Evolutionary conservation across 306 rosid genomes (phyloP).

Genomic region (Potentilla sterilis): DNA sequence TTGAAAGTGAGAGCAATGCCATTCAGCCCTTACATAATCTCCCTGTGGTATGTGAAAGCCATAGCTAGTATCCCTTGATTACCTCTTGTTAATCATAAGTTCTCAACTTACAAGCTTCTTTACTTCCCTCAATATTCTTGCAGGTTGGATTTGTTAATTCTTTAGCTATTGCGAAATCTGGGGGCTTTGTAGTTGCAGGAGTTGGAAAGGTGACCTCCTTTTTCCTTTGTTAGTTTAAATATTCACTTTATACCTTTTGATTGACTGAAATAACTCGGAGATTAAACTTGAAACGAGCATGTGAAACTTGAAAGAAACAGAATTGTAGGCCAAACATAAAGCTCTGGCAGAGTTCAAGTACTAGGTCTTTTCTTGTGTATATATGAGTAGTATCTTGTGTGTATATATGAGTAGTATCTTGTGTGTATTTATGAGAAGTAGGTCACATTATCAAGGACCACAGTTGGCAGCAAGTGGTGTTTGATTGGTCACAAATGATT

Average conservation of each 20-base stretch:
- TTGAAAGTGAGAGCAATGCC: constrained; percentile 61
- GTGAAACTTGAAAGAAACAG: not conserved
- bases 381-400: not conserved
- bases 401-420: not conserved
- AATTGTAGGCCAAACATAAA: not conserved
- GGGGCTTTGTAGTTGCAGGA: constrained; percentile 75
- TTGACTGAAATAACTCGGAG: not conserved
- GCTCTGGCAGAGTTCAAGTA: not conserved
- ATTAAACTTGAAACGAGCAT: not conserved
- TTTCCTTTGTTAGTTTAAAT: not conserved
- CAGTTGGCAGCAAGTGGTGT: not conserved
- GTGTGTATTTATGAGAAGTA: not conserved
- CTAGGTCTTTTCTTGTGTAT: not conserved
- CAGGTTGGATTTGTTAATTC: constrained; percentile 97
- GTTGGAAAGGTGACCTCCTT: constrained; percentile 69
- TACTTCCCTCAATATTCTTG: constrained; percentile 14
- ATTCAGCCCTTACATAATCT: constrained; percentile 53
- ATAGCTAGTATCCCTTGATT: constrained; percentile 11
- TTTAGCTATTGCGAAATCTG: constrained; percentile 86
- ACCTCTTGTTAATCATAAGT: not conserved
- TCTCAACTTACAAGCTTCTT: not conserved
- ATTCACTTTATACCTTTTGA: not conserved
- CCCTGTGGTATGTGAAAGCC: constrained; percentile 70
- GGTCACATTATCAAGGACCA: not conserved
- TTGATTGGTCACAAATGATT: not conserved